These are phyloP conservation scores for Talaromyces rugulosus DNA, from an alignment of 2,329 filamentous ascomycete genomes.

Conservation along the genomic window DNA sequence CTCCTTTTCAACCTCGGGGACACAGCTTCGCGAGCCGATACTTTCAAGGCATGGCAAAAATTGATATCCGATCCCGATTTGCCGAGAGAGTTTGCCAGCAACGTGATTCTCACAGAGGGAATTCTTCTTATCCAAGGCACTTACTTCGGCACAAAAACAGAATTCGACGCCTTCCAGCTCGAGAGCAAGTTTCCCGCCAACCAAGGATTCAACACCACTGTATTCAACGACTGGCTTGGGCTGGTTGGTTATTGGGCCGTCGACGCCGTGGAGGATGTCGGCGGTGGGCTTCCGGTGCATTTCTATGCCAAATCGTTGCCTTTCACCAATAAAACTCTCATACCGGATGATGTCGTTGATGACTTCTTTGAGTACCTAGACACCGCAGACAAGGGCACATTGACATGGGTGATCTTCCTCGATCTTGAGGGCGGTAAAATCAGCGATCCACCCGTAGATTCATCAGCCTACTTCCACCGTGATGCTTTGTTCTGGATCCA, in stretches of 20 bases:
- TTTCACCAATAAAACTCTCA: slow-evolving; percentile 47
- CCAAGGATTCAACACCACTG: slow-evolving; percentile 17
- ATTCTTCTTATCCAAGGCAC: slow-evolving; percentile 57
- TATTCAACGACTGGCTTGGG: slow-evolving; percentile 27
- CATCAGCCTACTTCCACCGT: slow-evolving; percentile 60
- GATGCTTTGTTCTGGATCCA: slow-evolving; percentile 63
- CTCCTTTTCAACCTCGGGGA: slow-evolving; percentile 52
- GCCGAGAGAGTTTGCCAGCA: slow-evolving; percentile 55
- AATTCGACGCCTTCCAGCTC: slow-evolving; percentile 45
- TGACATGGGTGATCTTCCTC: slow-evolving; percentile 60
- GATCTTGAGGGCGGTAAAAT: slow-evolving; percentile 59
- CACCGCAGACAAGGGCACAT: slow-evolving; percentile 45
- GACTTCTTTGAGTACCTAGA: slow-evolving; percentile 54
- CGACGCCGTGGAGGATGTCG: slow-evolving; percentile 19
- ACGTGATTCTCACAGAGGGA: slow-evolving; percentile 52
- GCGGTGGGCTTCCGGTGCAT: slow-evolving; percentile 35
- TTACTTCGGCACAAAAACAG: slow-evolving; percentile 56
- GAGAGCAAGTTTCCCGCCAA: slow-evolving; percentile 22
- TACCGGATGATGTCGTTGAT: slow-evolving; percentile 44
- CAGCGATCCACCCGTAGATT: slow-evolving; percentile 51
- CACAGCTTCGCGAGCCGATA: slow-evolving; percentile 44
- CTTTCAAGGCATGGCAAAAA: slow-evolving; percentile 57
- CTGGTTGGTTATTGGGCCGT: slow-evolving; percentile 24
- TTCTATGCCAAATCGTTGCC: slow-evolving; percentile 59
- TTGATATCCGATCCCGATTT: slow-evolving; percentile 53